Conservation (phyloP, 2,329 filamentous ascomycete species). For the Pseudopithomyces maydicus region DNA sequence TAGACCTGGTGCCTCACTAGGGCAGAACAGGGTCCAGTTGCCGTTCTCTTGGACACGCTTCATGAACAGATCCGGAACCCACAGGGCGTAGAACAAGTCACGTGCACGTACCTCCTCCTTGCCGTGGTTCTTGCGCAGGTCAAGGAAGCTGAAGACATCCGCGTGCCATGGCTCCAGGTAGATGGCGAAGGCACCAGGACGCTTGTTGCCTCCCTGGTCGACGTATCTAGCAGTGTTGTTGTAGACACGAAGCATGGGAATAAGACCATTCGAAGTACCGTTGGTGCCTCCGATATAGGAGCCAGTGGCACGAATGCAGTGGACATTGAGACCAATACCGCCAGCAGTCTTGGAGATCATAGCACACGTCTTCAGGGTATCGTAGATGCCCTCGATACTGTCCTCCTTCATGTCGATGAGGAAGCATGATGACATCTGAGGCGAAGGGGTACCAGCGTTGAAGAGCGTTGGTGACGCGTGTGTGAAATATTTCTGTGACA, state of each 20-base stretch:
- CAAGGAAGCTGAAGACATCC: constrained; percentile 96
- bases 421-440: constrained; percentile 97
- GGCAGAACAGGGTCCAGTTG: constrained; percentile 98
- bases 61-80: constrained; percentile 99
- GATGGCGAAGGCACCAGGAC: constrained; percentile 96
- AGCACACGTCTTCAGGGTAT: constrained; percentile 97
- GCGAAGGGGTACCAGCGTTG: constrained; percentile 93
- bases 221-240: constrained; percentile 99
- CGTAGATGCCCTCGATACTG: constrained; percentile 98
- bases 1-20: constrained; percentile 91
- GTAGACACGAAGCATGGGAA: constrained; percentile 98
- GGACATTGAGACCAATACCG: constrained; percentile 94
- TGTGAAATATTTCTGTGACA: constrained; percentile 99
- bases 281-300: constrained; percentile 99
- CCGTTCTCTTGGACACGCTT: constrained; percentile 97
- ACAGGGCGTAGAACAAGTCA: constrained; percentile 95
- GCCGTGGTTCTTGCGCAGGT: constrained; percentile 98
- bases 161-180: constrained; percentile 99
- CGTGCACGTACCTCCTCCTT: constrained; percentile 98
- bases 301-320: constrained; percentile 95
- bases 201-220: constrained; percentile 99
- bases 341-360: constrained; percentile 99
- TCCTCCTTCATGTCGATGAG: constrained; percentile 99
- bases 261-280: constrained; percentile 94
- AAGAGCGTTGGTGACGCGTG: constrained; percentile 98